A percentile compares a stretch with the other conserved stretches of the same genome.
Conservation (phyloP, 106 monocot species). For the Posidonia australis region DNA sequence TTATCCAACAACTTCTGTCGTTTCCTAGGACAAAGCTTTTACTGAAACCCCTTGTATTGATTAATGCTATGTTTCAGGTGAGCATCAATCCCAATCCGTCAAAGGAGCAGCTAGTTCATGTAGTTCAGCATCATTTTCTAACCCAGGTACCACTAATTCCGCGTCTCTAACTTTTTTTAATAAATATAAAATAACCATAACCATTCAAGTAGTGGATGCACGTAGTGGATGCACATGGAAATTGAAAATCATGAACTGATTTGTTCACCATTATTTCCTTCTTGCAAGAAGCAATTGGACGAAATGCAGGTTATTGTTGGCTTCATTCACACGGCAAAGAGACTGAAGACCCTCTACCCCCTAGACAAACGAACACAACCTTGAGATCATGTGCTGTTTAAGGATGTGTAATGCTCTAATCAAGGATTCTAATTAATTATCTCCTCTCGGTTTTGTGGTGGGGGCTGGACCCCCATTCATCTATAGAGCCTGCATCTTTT, state of each 20-base stretch:
- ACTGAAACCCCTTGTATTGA: neutral
- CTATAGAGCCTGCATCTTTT: too few relatives aligned
- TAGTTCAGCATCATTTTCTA: conserved; percentile 60
- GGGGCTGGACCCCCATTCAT: too few relatives aligned
- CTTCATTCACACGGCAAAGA: conserved; percentile 52
- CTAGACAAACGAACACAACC: neutral
- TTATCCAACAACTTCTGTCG: neutral
- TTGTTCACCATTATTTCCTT: neutral
- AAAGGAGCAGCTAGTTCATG: conserved; percentile 56
- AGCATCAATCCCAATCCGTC: conserved; percentile 57
- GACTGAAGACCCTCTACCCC: conserved; percentile 23
- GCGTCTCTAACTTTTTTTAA: neutral
- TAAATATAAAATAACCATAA: neutral
- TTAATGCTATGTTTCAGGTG: conserved; percentile 22
- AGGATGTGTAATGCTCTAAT: too few relatives aligned
- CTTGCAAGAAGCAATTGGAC: conserved; percentile 53
- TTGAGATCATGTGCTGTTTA: too few relatives aligned
- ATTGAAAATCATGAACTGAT: neutral
- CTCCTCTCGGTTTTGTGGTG: too few relatives aligned
- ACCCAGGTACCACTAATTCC: conserved; percentile 49
- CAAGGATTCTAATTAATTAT: too few relatives aligned
- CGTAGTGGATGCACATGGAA: too few relatives aligned
- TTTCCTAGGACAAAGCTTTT: neutral
- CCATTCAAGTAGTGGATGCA: too few relatives aligned
- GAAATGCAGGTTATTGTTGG: conserved; percentile 71